Conservation (phyloP, 2,329 filamentous ascomycete genomes). For the Nemania sp. region DNA sequence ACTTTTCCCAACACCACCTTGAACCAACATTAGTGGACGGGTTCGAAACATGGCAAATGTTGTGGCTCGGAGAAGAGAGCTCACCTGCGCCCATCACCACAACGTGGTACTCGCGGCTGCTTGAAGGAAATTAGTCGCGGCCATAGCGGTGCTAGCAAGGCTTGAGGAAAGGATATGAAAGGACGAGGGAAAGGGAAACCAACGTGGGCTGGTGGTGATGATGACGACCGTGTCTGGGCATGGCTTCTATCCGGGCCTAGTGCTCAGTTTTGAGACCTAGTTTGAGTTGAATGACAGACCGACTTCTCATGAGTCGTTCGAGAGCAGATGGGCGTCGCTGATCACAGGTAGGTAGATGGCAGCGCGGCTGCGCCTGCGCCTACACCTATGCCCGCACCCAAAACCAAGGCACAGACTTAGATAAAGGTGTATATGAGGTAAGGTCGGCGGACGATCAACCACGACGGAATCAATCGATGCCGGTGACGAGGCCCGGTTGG, state of each 20-base stretch:
- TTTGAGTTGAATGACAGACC: slow-evolving; percentile 8
- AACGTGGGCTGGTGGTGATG: slow-evolving; percentile 40
- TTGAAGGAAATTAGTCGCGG: slow-evolving; percentile 32
- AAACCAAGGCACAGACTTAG: neutral
- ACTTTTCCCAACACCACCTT: slow-evolving; percentile 89
- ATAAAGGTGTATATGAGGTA: neutral
- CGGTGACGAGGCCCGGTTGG: neutral
- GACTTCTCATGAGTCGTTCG: slow-evolving; percentile 25
- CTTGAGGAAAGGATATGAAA: neutral
- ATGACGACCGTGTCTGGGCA: slow-evolving; percentile 36
- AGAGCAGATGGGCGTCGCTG: slow-evolving; percentile 3
- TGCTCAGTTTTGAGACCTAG: slow-evolving; percentile 23
- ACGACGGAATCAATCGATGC: neutral
- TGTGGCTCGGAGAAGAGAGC: slow-evolving; percentile 34
- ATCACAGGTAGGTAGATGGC: neutral
- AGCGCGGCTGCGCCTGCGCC: slow-evolving; percentile 22
- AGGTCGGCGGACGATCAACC: slow-evolving; percentile 1
- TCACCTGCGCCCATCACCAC: slow-evolving; percentile 79
- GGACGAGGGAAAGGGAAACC: slow-evolving; percentile 31
- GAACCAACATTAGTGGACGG: slow-evolving; percentile 26
- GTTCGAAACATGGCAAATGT: neutral
- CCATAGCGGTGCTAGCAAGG: neutral
- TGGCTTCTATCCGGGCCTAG: slow-evolving; percentile 27
- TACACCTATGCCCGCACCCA: slow-evolving; percentile 2
- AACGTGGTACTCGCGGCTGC: slow-evolving; percentile 77